Base-by-base conservation (phyloP, 495 filamentous ascomycete genomes). In the Podospora comata region DNA sequence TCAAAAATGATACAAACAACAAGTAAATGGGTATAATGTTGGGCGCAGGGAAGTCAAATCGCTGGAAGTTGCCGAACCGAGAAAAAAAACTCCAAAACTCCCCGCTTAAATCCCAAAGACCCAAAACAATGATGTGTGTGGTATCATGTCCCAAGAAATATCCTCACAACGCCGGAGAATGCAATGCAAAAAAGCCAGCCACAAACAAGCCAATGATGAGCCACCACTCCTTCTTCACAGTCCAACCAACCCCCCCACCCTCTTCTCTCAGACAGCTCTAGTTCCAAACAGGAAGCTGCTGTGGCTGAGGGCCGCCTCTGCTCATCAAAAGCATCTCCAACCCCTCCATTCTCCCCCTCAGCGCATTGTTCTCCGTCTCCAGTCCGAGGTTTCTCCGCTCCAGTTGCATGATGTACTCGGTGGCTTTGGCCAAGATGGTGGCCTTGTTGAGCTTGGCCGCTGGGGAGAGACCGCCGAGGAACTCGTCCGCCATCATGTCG, bases 361-460 rank as follows among this genome's bases (percentile, higher is more conserved):
- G 74, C 26, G 85, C 85, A 18, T 82, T 85, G 67, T 95, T 91
- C 75, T 94, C 92, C 62, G 91, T 88, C 65, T 89, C 84, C 62
- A 94, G 79, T 4, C 84, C 83, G 62, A 86, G 88, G 72, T 92
- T 92, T 20, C 88, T 84, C 72, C 87, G 86, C 79, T 97, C 93
- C 13, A 96, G 81, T 74, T 95, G 89, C 39, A 84, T 83, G 70
- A 97, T 97, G 70, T 97, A 96, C 72, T 96, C 92, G 16, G 92
- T 94, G 16, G 93, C 93, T 74, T 96, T 96, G 28, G 88, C 88
- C 20, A 97, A 77, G 39, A 87, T 90, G 2, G 92, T 96, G 6
- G 91, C 92, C 77, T 83, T 74, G 64, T 74, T 75, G 57, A 78
- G 72, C 65, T 72, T 78, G 20, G 71, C 64, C 0, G 68, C 65